These are phyloP conservation scores for Chiua virens DNA, from an alignment of 768 basidiomycete species.

Conservation along the genomic window DNA sequence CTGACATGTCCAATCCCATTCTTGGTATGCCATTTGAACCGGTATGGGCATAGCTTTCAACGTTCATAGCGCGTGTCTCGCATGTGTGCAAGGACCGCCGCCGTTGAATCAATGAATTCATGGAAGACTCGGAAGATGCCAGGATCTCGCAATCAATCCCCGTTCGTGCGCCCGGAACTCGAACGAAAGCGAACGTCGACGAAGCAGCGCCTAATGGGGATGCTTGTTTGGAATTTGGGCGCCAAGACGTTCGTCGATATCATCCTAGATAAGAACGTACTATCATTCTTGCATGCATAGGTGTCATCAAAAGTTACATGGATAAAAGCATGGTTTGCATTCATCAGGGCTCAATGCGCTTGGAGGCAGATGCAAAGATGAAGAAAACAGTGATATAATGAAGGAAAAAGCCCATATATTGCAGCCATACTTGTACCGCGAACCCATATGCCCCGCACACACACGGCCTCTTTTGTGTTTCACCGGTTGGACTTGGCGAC, in stretches of 20 bases:
- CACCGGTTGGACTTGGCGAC: constrained; percentile 99
- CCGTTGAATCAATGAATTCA: neutral
- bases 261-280: constrained; percentile 5
- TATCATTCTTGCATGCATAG: constrained; percentile 5
- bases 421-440: constrained; percentile 24
- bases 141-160: constrained; percentile 1
- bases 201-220: neutral
- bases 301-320: constrained; percentile 18
- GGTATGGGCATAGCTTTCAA: neutral
- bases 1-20: neutral
- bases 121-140: constrained; percentile 17
- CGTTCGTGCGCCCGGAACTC: neutral
- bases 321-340: constrained; percentile 25
- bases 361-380: constrained; percentile 9
- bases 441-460: constrained; percentile 7
- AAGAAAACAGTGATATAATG: constrained; percentile 3
- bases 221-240: neutral
- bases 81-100: neutral
- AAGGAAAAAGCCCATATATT: constrained; percentile 18
- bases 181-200: neutral
- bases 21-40: neutral
- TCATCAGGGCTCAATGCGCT: constrained; percentile 17
- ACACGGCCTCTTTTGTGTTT: constrained; percentile 35
- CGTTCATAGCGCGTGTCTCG: neutral
- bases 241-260: neutral